These are phyloP conservation scores for Euphorbia celastroides DNA, from an alignment of 441 rosid genomes.

Conservation along the genomic window DNA sequence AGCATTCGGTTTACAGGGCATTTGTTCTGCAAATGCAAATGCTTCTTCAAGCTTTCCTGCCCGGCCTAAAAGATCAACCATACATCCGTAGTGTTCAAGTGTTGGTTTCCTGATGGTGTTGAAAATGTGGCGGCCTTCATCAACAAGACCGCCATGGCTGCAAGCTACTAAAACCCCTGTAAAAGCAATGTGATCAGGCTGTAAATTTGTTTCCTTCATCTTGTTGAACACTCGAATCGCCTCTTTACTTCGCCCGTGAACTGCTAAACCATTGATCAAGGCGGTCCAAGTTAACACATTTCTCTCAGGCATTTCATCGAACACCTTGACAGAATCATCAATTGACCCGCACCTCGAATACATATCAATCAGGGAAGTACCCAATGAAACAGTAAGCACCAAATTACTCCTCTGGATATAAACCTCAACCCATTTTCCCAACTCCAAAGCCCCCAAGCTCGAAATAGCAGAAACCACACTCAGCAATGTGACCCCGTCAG, in stretches of 20 bases:
- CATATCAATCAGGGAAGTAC: slow-evolving; percentile 70
- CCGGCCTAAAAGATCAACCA: slow-evolving; percentile 78
- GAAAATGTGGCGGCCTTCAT: slow-evolving; percentile 53
- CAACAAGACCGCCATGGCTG: slow-evolving; percentile 70
- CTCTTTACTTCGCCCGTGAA: slow-evolving; percentile 58
- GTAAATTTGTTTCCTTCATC: slow-evolving; percentile 46
- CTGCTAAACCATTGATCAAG: slow-evolving; percentile 67
- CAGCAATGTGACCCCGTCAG: slow-evolving; percentile 57
- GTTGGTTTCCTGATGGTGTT: slow-evolving; percentile 47
- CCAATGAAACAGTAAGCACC: slow-evolving; percentile 40
- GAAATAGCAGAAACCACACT: slow-evolving; percentile 66
- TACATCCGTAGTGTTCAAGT: slow-evolving; percentile 65
- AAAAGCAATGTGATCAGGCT: slow-evolving; percentile 58
- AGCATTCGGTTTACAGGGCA: slow-evolving; percentile 50
- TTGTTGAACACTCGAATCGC: slow-evolving; percentile 46
- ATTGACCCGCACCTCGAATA: slow-evolving; percentile 73
- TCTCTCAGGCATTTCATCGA: slow-evolving; percentile 49
- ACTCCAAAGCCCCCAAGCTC: slow-evolving; percentile 47
- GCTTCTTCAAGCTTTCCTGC: slow-evolving; percentile 66
- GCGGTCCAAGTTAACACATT: slow-evolving; percentile 73
- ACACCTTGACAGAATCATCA: slow-evolving; percentile 49
- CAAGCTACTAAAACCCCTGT: slow-evolving; percentile 68
- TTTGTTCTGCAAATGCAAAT: slow-evolving; percentile 37
- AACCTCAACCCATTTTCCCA: slow-evolving; percentile 52
- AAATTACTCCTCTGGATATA: slow-evolving; percentile 30